Base-by-base conservation (phyloP, 768 basidiomycete species). In the Phaeolepiota aurea region DNA sequence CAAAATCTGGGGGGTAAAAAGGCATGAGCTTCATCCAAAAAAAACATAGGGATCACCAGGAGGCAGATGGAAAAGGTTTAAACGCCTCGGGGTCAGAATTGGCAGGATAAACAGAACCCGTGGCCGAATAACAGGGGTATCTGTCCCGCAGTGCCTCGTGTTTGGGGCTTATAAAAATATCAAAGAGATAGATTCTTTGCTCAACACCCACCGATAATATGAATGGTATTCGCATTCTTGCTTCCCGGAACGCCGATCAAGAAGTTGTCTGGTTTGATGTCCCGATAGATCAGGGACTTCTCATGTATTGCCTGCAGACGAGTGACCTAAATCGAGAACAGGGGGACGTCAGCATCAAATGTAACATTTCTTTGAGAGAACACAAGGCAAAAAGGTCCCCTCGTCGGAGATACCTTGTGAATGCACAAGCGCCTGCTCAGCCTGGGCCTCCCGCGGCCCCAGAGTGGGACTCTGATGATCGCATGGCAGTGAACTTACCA, bases 191-290 rank as follows among this genome's bases (percentile, higher is more conserved):
- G 32, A n/a, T n/a, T n/a, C n/a, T n/a, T n/a, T n/a, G n/a, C n/a
- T n/a, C 37, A 43, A 16, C 42, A 68, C 83, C 43, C 52, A 88
- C 87, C 87, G 37, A 89, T 93, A 45, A 94, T 80, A 60, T 88
- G 84, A 48, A 90, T 77, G 5, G 74, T 71, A 57, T 94, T 93
- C 35, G 92, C 90, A 31, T 72, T 88, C 69, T 92, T 96, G 22
- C 86, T 92, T 14, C 78, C 78, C 15, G 92, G 84, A 10, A 93
- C 88, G 44, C 94, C 96, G 59, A 99, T 89, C 48, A 99, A 72
- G 65, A 99, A 99, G 66, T 98, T 98, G 65, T 99, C 94, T 23
- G 94, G 94, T 57, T 98, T 98, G 72, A 99, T 98, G 59, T 98
- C 96, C 49, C 94, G 85, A 64, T 94, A 97, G 54, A 98, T 97